Evolutionary conservation across 345 rosid species (phyloP).

Genomic region (Bruguiera parviflora): DNA sequence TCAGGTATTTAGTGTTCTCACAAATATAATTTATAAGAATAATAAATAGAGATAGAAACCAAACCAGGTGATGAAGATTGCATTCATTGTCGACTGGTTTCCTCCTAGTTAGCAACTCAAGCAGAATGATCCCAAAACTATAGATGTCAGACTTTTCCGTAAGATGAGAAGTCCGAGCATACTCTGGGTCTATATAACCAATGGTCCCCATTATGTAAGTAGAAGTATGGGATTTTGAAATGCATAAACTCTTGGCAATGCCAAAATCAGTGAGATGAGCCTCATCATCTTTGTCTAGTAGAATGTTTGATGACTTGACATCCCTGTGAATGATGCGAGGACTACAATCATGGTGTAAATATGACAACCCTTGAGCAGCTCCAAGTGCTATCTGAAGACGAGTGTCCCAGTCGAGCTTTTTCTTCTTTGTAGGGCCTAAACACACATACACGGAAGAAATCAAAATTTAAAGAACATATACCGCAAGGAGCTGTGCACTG

Average conservation of each 20-base stretch:
- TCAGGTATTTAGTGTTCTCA: no score
- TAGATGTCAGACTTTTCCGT: constrained; percentile 96
- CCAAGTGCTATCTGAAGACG: constrained; percentile 83
- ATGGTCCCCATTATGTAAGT: constrained; percentile 92
- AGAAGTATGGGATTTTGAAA: constrained; percentile 76
- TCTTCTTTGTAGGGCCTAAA: constrained; percentile 73
- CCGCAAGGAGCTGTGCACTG: not conserved
- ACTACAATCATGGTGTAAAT: constrained; percentile 93
- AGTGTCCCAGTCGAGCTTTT: constrained; percentile 78
- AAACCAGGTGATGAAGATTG: constrained; percentile 89
- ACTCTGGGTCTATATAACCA: constrained; percentile 95
- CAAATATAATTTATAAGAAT: no score
- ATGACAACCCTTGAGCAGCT: constrained; percentile 88
- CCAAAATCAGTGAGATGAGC: constrained; percentile 98
- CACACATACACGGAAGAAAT: not conserved
- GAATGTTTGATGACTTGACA: constrained; percentile 84
- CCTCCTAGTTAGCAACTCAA: constrained; percentile 83
- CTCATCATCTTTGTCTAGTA: constrained; percentile 81
- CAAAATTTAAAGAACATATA: not conserved
- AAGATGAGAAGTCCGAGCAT: constrained; percentile 90
- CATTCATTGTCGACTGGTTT: constrained; percentile 89
- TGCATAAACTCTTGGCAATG: constrained; percentile 80
- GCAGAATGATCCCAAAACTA: constrained; percentile 85
- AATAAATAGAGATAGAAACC: constrained; percentile 11
- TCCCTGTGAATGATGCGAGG: constrained; percentile 94